Evolutionary conservation across 352 stramenopile genomes (phyloP), one percentile per base, ranked within the genome.

Genomic region (Pythium aquatile): DNA sequence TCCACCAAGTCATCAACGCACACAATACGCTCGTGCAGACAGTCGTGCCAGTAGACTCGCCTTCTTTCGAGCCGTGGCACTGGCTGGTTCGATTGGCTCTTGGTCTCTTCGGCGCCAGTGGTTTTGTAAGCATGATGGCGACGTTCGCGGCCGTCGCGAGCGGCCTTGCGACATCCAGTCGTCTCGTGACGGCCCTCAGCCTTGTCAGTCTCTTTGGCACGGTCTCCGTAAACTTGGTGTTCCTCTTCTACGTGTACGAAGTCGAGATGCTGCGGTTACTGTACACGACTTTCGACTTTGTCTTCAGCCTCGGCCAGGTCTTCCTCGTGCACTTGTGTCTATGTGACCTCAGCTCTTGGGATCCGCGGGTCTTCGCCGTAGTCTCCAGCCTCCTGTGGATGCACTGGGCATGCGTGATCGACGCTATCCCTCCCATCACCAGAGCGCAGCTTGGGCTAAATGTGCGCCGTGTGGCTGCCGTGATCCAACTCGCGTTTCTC

Each of bases 391-490:
- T 35, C 39, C 32, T 61, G 20, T 65, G 64, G 57, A 70, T 82
- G 20, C 76, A 82, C 40, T 84, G 58, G 33, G 10, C 44, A 14
- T 26, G 33, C 17, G 10, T 29, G 17, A 44, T 62, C 40, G 64
- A 70, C 39, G 57, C 58, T 29, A 49, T 70, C 16, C 26, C 64
- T 6, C 64, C 64, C 1, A 9, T 65, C 26, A 52, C n/a, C 9
- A 37, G 51, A 14, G 17, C 11, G 24, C n/a, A 47, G 40, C 52
- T 66, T 1, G 17, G 30, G 5, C 10, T 62, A 2, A 30, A 39
- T 16, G 35, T 49, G 17, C 37, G 32, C 2, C 20, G 33, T 1
- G 17, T 48, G 2, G 44, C 53, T 1, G 24, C 24, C 2, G 11
- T 35, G 9, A 53, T 68, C 55, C 28, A 55, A 17, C 1, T 44